A percentile compares a stretch with the other conserved stretches of the same genome.
These are phyloP conservation scores for Neonectria ditissima DNA, from an alignment of 2,329 filamentous ascomycete genomes.

Conservation along the genomic window DNA sequence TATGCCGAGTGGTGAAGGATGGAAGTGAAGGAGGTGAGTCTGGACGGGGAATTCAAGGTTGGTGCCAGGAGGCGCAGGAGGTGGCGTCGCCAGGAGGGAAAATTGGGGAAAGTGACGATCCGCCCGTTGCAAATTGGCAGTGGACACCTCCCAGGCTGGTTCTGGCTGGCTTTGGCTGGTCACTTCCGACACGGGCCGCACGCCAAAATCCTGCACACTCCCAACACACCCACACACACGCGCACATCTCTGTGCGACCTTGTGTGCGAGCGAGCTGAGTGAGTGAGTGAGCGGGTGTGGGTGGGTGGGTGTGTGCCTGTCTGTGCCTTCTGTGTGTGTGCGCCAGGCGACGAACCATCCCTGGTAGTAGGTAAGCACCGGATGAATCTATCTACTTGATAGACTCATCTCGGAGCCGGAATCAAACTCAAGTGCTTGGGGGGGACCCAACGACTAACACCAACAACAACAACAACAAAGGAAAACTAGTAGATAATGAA, in stretches of 20 bases:
- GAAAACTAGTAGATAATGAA: neutral
- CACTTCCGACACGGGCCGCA: conserved; percentile 36
- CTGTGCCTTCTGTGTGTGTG: neutral
- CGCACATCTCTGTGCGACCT: conserved; percentile 5
- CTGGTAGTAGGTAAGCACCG: neutral
- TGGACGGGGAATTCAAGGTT: conserved; percentile 22
- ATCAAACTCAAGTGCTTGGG: neutral
- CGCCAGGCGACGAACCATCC: conserved; percentile 7
- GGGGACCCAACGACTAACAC: neutral
- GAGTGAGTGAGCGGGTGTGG: neutral
- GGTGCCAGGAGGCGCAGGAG: conserved; percentile 44
- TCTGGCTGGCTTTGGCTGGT: conserved; percentile 11
- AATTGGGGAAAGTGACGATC: conserved; percentile 43
- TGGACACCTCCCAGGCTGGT: conserved; percentile 28
- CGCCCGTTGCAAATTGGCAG: conserved; percentile 45
- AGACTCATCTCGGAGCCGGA: neutral
- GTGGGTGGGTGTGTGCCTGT: neutral
- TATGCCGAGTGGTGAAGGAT: conserved; percentile 21
- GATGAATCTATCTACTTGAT: conserved; percentile 16
- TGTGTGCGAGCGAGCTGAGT: conserved; percentile 2
- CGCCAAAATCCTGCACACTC: conserved; percentile 18
- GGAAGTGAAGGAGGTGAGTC: conserved; percentile 30
- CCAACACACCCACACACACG: neutral
- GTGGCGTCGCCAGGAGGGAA: conserved; percentile 42
- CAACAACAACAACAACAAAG: neutral